Conservation (phyloP, 192 early-diverging fungal species). For the Geranomyces variabilis region DNA sequence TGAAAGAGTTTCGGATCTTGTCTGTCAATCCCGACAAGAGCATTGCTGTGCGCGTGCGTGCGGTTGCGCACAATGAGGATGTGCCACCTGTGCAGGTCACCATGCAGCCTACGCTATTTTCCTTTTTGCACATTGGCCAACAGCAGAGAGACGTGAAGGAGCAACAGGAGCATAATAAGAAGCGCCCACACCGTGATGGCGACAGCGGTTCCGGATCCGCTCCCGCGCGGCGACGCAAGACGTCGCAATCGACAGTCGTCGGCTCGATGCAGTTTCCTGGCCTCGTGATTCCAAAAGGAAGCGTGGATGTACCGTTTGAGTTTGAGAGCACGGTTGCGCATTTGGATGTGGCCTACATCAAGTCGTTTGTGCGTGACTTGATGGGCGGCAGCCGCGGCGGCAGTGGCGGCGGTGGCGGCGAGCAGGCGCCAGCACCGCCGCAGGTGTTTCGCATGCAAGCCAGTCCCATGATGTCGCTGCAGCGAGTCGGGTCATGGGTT, state of each 20-base stretch:
- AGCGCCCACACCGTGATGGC: too few relatives aligned
- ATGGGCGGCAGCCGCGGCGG: not conserved
- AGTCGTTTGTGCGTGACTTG: constrained; percentile 7
- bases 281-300: constrained; percentile 13
- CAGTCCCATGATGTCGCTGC: constrained; percentile 23
- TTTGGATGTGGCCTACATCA: constrained; percentile 21
- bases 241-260: not conserved
- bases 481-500: constrained; percentile 32
- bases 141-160: not conserved
- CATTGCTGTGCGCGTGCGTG: constrained; percentile 2
- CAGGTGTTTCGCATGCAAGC: constrained; percentile 26
- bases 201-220: not conserved
- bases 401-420: too few relatives aligned
- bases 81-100: constrained; percentile 31
- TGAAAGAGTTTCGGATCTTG: constrained; percentile 1
- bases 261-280: constrained; percentile 34
- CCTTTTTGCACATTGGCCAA: not conserved
- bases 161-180: too few relatives aligned
- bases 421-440: constrained; percentile 2
- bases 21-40: constrained; percentile 1
- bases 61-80: constrained; percentile 21
- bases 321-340: constrained; percentile 18
- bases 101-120: constrained; percentile 25
- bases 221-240: not conserved
- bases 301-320: constrained; percentile 13